These are phyloP conservation scores for Ophiostoma montium DNA, from an alignment of 2,329 filamentous ascomycete species.

Conservation along the genomic window DNA sequence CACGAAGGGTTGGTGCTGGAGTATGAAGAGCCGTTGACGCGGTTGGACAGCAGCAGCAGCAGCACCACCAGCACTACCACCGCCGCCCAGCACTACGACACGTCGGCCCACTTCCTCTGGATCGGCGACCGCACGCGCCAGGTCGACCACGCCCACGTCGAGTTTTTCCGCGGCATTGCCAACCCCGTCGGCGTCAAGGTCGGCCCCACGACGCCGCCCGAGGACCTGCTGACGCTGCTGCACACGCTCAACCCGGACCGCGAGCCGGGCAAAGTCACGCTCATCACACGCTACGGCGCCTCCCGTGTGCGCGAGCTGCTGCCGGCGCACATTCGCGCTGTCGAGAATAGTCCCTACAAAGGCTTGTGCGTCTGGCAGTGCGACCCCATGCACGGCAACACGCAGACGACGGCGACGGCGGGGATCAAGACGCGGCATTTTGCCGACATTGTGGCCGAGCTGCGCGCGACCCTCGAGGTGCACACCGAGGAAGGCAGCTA, in stretches of 20 bases:
- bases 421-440: constrained; percentile 92
- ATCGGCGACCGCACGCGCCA: constrained; percentile 94
- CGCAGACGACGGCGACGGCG: constrained; percentile 47
- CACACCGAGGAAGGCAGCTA: constrained; percentile 75
- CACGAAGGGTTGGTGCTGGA: constrained; percentile 90
- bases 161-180: constrained; percentile 91
- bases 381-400: constrained; percentile 95
- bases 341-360: constrained; percentile 60
- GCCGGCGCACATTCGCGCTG: constrained; percentile 74
- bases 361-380: constrained; percentile 81
- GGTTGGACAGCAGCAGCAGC: constrained; percentile 29
- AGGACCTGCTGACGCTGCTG: constrained; percentile 66
- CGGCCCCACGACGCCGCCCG: constrained; percentile 65
- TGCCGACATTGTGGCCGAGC: constrained; percentile 75
- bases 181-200: constrained; percentile 97
- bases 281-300: constrained; percentile 91
- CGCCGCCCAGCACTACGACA: constrained; percentile 62
- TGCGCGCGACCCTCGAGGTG: constrained; percentile 69
- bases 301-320: constrained; percentile 61
- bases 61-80: no score
- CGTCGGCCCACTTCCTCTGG: constrained; percentile 94
- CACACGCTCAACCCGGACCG: constrained; percentile 70
- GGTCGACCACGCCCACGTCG: constrained; percentile 83
- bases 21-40: constrained; percentile 81
- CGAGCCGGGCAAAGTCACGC: constrained; percentile 83